Base-by-base conservation (phyloP, 306 rosid species). In the Biancaea sappan region DNA sequence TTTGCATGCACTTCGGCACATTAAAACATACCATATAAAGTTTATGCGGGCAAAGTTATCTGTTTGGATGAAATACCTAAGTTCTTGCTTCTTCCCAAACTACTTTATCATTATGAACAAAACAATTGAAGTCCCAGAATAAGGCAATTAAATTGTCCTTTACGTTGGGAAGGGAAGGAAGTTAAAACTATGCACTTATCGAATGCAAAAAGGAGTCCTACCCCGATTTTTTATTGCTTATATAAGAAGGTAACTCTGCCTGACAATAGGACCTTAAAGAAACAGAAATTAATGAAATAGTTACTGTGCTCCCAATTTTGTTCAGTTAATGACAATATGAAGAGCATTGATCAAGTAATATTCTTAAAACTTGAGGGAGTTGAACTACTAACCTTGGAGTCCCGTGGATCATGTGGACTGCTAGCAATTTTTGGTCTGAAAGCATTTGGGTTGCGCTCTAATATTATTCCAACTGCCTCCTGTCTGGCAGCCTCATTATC, bases 401-500 rank as follows among this genome's bases (percentile, higher is more conserved):
- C 79, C 31, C 69, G 78, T 76, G 87, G 71, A 73, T 68, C 86
- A 59, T 59, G 88, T 9, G 96, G 93, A 72, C 96, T 88, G 84
- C 87, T 85, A 22, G 86, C 87, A 62, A 88, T 84, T 88, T 92
- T 92, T 63, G 94, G 98, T 76, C 79, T 84, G 80, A 92, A 88
- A 43, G 97, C 97, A 83, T 85, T 82, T 80, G 94, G 94, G 74
- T 90, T 92, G 71, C 94, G 92, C 76, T 84, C 92, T 81, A 88
- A 83, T 73, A 80, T 80, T 73, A 82, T 73, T 71, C 85, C 86
- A 81, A 87, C 79, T 13, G 88, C 98, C 60, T 88, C 91, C 74
- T 84, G 74, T 80, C 92, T 87, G 52, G 92, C 90, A 54, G 76
- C 70, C 58, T 90, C 98, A 66, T 84, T 78, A 54, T 91, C 92